phyloP scores from a whole-genome alignment of 495 filamentous ascomycete genomes.

The Daldinia childiae region DNA sequence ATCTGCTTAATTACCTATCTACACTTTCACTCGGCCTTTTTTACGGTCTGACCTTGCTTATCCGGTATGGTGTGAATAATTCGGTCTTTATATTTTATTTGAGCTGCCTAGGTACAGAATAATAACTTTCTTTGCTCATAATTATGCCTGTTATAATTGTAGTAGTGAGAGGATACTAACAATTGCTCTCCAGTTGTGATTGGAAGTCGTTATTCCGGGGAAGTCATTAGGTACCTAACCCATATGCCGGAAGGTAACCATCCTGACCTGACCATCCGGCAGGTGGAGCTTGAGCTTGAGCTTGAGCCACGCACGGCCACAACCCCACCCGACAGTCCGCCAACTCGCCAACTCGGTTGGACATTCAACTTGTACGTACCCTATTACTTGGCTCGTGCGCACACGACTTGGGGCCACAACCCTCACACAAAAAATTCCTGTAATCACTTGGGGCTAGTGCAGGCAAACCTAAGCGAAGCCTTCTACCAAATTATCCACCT shows the following conservation, averaged over 20 bases:
- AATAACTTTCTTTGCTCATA: neutral
- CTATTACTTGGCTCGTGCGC: conserved; percentile 20
- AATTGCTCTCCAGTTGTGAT: too few relatives aligned
- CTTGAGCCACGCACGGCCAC: neutral
- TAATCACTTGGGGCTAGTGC: conserved; percentile 5
- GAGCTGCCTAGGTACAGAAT: neutral
- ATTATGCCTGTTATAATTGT: neutral
- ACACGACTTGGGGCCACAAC: conserved; percentile 32
- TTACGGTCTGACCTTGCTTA: neutral
- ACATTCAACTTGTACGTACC: neutral
- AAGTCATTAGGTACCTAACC: too few relatives aligned
- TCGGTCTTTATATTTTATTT: neutral
- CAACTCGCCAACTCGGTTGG: neutral
- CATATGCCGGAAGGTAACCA: too few relatives aligned
- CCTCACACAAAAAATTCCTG: conserved; percentile 44
- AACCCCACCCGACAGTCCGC: neutral
- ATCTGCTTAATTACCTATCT: neutral
- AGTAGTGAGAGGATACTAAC: neutral
- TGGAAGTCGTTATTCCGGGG: too few relatives aligned
- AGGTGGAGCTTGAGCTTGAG: neutral
- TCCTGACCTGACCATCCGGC: too few relatives aligned
- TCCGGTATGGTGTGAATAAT: neutral
- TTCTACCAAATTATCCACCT: conserved; percentile 30
- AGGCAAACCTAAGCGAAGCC: conserved; percentile 41
- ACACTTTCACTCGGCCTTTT: neutral